Evolutionary conservation across 495 filamentous ascomycete genomes (phyloP).

Genomic region (Daldinia decipiens): DNA sequence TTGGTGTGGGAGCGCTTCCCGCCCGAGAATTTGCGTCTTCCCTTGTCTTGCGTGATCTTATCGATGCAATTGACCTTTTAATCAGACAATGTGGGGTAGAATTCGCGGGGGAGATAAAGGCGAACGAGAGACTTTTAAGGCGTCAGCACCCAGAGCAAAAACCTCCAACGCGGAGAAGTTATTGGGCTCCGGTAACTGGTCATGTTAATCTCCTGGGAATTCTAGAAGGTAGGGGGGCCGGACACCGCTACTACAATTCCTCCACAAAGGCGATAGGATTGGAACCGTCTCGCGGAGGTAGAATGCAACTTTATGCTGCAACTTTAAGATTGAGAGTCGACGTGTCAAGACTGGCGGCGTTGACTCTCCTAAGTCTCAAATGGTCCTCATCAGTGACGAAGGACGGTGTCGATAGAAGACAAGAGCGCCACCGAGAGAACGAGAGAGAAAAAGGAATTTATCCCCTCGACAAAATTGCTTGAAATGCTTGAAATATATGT

Average conservation of each 20-base stretch:
- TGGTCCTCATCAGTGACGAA: slow-evolving; percentile 22
- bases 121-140: slow-evolving; percentile 53
- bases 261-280: slow-evolving; percentile 48
- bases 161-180: slow-evolving; percentile 66
- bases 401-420: slow-evolving; percentile 31
- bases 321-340: slow-evolving; percentile 32
- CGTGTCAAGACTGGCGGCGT: slow-evolving; percentile 26
- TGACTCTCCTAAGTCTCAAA: slow-evolving; percentile 23
- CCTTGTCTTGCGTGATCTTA: slow-evolving; percentile 48
- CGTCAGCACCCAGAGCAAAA: slow-evolving; percentile 60
- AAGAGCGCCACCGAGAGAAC: slow-evolving; percentile 20
- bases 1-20: slow-evolving; percentile 41
- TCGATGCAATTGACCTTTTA: slow-evolving; percentile 45
- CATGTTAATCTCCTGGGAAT: slow-evolving; percentile 62
- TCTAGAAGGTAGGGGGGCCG: slow-evolving; percentile 44
- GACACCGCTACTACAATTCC: slow-evolving; percentile 56
- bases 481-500: slow-evolving; percentile 44
- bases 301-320: slow-evolving; percentile 33
- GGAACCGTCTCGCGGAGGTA: slow-evolving; percentile 40
- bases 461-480: slow-evolving; percentile 26
- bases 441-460: slow-evolving; percentile 10
- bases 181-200: slow-evolving; percentile 62
- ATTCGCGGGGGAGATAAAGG: slow-evolving; percentile 45
- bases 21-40: slow-evolving; percentile 40
- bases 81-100: slow-evolving; percentile 55